Base-by-base conservation (phyloP, 2,329 filamentous ascomycete species). In the Karstenula rhodostoma region DNA sequence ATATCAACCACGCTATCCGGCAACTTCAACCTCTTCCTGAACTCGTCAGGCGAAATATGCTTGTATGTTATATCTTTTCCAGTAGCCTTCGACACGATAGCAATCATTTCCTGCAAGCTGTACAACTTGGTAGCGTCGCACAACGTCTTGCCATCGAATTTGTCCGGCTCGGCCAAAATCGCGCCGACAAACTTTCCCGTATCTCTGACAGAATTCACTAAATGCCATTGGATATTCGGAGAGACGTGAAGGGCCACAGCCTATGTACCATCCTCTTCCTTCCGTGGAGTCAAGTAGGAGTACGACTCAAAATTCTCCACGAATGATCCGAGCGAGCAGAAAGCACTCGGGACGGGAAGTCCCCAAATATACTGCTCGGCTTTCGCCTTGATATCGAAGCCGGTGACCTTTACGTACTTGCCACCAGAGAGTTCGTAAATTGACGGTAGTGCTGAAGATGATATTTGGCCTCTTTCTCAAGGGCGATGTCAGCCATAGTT, bases 311-410 rank as follows among this genome's bases (percentile, higher is more conserved):
- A 62, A 43, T 66, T 67, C 42, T 61, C 59, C 61, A 63, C 63
- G 54, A 64, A 64, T 9, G 54, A 57, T 17, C 59, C 59, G 3
- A 57, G 53, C 27, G 63, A 56, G 51, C 40, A 57, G 59, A 68
- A 71, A 33, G 58, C 58, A n/a, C 61, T 66, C 52, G 61, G 58
- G 10, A 67, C 49, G 0, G 78, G 79, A 3, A 82, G 75, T 0
- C 69, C 59, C n/a, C 82, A 80, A 48, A 85, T 80, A 69, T 87
- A 85, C 25, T 79, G 68, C 65, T 85, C 84, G 0, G 83, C 79
- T 25, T 77, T 67, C 46, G 78, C 78, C 60, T 82, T 83, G 52
- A 68, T 70, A 60, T 83, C 80, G 55, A 83, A 83, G 58, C 77
- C 75, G 9, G 67, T 61, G 40, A 80, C 68, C 33, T 76, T 60